Evolutionary conservation across 768 basidiomycete genomes (phyloP).

Genomic region (Polyporus arcularius): DNA sequence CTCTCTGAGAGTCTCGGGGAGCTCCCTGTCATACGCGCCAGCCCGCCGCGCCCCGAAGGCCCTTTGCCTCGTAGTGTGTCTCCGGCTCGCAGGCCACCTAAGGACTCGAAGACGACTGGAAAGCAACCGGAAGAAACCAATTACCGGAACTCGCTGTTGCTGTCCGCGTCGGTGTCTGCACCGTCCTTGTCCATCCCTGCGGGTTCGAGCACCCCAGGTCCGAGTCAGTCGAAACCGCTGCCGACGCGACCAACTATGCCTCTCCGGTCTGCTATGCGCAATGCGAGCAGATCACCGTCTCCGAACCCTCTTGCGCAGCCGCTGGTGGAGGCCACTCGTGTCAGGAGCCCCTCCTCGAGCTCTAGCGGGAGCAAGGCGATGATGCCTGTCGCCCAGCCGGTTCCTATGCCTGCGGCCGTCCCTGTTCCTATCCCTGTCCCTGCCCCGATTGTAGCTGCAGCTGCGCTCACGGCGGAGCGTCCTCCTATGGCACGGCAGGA

Average conservation of each 20-base stretch:
- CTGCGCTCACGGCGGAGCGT: not conserved
- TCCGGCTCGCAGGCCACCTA: not conserved
- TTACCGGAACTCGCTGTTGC: slow-evolving; percentile 13
- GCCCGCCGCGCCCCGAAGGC: not conserved
- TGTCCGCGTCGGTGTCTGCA: slow-evolving; percentile 20
- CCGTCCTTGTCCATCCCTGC: slow-evolving; percentile 14
- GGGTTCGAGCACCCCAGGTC: not conserved
- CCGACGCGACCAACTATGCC: slow-evolving; percentile 45
- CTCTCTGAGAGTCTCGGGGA: slow-evolving; percentile 6
- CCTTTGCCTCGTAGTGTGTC: not conserved
- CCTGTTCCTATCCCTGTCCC: not conserved
- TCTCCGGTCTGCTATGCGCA: slow-evolving; percentile 63
- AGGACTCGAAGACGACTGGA: not conserved
- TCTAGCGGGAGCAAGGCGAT: slow-evolving; percentile 39
- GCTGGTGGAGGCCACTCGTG: not conserved
- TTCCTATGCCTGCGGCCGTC: not conserved
- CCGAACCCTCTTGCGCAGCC: slow-evolving; percentile 19
- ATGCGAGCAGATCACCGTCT: slow-evolving; percentile 33
- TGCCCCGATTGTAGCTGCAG: not conserved
- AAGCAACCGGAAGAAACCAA: slow-evolving; percentile 4
- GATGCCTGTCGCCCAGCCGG: slow-evolving; percentile 1
- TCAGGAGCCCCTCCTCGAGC: slow-evolving; percentile 4
- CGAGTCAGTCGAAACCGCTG: slow-evolving; percentile 14
- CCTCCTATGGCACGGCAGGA: slow-evolving; percentile 12
- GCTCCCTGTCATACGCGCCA: not conserved